Percentiles rank a stretch among this genome's conserved stretches.
Conservation (phyloP, 2,329 filamentous ascomycete genomes). For the Aureobasidium sp. region DNA sequence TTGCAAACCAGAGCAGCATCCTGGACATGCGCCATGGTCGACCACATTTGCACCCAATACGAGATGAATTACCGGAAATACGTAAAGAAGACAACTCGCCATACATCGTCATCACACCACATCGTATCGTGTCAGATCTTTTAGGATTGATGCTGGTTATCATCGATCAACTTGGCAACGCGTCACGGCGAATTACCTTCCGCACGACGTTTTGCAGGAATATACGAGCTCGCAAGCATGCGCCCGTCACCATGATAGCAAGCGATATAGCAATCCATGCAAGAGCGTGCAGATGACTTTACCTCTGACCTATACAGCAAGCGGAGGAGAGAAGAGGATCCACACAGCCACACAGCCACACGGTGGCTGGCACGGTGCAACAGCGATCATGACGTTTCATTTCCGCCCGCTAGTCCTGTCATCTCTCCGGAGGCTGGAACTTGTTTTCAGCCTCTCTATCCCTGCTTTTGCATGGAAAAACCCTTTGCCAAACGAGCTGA, state of each 20-base stretch:
- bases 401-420: slow-evolving; percentile 11
- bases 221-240: background rate
- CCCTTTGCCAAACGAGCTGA: background rate
- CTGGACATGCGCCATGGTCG: no score
- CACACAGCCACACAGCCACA: background rate
- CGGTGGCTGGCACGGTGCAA: background rate
- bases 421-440: background rate
- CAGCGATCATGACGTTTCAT: slow-evolving; percentile 4
- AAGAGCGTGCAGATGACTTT: background rate
- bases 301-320: background rate
- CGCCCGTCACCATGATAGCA: background rate
- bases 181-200: background rate
- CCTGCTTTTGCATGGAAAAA: background rate
- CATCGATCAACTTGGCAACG: background rate
- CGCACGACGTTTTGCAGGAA: background rate
- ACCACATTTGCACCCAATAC: no score
- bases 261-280: background rate
- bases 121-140: background rate
- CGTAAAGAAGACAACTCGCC: no score
- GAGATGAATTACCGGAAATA: no score
- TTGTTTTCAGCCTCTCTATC: background rate
- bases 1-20: no score
- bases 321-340: background rate
- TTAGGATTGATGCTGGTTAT: background rate
- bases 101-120: background rate